Conservation (phyloP, 2,329 filamentous ascomycete genomes). For the Aureobasidium sp. region DNA sequence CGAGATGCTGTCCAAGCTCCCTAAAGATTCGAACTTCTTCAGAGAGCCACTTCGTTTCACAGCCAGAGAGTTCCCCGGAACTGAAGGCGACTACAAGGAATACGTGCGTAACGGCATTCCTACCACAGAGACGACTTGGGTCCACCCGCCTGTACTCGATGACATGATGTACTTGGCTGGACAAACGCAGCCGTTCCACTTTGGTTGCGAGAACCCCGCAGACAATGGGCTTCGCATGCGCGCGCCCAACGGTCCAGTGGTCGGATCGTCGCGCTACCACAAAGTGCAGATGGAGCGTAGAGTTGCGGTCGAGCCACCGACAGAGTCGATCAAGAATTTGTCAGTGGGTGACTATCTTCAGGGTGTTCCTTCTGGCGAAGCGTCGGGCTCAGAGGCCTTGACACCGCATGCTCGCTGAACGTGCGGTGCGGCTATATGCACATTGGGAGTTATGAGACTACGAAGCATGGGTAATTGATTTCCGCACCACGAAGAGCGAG, state of each 20-base stretch:
- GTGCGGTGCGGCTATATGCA: too few species aligned
- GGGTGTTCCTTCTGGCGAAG: background rate
- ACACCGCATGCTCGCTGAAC: background rate
- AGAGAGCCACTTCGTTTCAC: slow-evolving; percentile 26
- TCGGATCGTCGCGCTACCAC: slow-evolving; percentile 19
- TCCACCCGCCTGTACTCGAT: slow-evolving; percentile 40
- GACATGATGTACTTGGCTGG: slow-evolving; percentile 27
- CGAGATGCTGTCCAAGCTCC: slow-evolving; percentile 25
- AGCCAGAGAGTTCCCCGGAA: slow-evolving; percentile 31
- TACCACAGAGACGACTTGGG: slow-evolving; percentile 39
- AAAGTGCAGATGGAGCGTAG: slow-evolving; percentile 4
- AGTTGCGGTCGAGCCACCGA: background rate
- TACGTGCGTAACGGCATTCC: slow-evolving; percentile 36
- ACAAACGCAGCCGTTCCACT: slow-evolving; percentile 29
- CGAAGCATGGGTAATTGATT: background rate
- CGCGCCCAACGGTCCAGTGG: slow-evolving; percentile 20
- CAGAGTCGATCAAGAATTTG: slow-evolving; percentile 2
- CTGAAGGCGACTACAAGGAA: slow-evolving; percentile 35
- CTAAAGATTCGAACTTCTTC: slow-evolving; percentile 16
- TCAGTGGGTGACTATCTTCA: background rate
- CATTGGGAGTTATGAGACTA: background rate
- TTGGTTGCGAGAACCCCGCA: slow-evolving; percentile 21
- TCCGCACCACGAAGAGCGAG: background rate
- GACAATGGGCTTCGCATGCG: slow-evolving; percentile 22
- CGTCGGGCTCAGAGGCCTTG: background rate